Evolutionary conservation across 2,329 filamentous ascomycete genomes (phyloP).

Genomic region (Alternaria conjuncta): DNA sequence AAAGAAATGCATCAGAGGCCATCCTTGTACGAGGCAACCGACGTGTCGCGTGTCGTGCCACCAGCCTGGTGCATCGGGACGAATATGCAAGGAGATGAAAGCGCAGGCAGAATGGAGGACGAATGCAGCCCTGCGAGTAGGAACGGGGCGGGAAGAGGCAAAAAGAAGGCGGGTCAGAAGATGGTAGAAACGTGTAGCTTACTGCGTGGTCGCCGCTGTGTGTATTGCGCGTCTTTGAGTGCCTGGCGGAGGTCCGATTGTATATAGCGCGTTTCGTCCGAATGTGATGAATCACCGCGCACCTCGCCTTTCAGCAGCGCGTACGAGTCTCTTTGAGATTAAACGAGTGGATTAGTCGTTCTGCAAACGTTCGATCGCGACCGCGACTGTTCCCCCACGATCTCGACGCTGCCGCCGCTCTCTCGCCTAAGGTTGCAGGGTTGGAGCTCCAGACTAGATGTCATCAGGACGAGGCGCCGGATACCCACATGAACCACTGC

Average conservation of each 20-base stretch:
- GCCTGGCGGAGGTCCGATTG: conserved; percentile 30
- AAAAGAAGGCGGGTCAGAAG: conserved; percentile 1
- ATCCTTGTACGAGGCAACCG: conserved; percentile 16
- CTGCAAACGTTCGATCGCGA: not conserved
- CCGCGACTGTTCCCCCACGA: not conserved
- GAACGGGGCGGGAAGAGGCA: conserved; percentile 4
- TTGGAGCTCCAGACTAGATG: conserved; percentile 32
- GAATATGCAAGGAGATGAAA: conserved; percentile 27
- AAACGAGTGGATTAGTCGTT: not conserved
- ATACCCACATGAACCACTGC: conserved; percentile 35
- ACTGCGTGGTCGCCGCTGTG: conserved; percentile 18
- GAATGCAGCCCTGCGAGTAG: not conserved
- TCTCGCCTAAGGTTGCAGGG: conserved; percentile 22
- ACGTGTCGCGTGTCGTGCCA: conserved; percentile 36
- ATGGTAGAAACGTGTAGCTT: conserved; percentile 18
- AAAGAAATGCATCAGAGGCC: not conserved
- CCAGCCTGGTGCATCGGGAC: conserved; percentile 17
- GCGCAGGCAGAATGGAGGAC: conserved; percentile 1
- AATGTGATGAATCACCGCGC: conserved; percentile 13
- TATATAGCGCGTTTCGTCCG: conserved; percentile 27
- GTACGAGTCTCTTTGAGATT: not conserved
- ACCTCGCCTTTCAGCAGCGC: conserved; percentile 6
- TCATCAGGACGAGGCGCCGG: conserved; percentile 32
- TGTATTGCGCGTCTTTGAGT: conserved; percentile 43
- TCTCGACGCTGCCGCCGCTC: conserved; percentile 6